These are phyloP conservation scores for Aquilaria agallochum DNA, from an alignment of 441 rosid species.

Conservation along the genomic window DNA sequence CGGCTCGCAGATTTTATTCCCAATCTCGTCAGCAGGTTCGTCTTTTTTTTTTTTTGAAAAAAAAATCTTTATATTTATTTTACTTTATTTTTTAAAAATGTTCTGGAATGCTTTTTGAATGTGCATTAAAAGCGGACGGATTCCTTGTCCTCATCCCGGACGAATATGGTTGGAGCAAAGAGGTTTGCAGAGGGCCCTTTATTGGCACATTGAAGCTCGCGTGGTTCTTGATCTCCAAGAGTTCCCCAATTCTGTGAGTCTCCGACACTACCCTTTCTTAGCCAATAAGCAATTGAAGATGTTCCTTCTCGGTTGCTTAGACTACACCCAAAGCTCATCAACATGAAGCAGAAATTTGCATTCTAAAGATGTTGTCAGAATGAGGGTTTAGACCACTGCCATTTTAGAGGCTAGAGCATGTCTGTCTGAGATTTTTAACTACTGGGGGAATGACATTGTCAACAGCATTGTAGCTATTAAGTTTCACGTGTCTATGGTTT, in stretches of 20 bases:
- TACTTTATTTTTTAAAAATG: neutral
- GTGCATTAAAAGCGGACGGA: constrained; percentile 55
- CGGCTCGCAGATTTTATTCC: constrained; percentile 95
- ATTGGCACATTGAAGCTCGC: constrained; percentile 99
- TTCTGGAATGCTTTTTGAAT: constrained; percentile 4
- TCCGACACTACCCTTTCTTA: constrained; percentile 10
- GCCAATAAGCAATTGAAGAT: too few species aligned
- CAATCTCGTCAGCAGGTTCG: constrained; percentile 78
- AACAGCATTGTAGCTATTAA: too few species aligned
- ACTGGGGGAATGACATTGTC: too few species aligned
- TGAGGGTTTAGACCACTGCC: too few species aligned
- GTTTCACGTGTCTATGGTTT: too few species aligned
- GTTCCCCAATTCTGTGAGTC: constrained; percentile 52
- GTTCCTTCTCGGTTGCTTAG: too few species aligned
- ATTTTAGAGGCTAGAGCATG: too few species aligned
- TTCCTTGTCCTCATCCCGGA: constrained; percentile 94
- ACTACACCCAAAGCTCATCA: too few species aligned
- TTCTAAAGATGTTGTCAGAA: too few species aligned
- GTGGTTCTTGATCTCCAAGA: constrained; percentile 95
- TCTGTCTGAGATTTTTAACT: too few species aligned
- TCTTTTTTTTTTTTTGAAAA: neutral
- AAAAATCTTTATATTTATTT: neutral
- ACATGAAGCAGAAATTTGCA: too few species aligned
- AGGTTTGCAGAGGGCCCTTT: constrained; percentile 88
- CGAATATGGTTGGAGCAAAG: constrained; percentile 97